Percentiles rank a stretch among this genome's conserved stretches.
These are phyloP conservation scores for Linum trigynum DNA, from an alignment of 345 rosid species.

Conservation along the genomic window DNA sequence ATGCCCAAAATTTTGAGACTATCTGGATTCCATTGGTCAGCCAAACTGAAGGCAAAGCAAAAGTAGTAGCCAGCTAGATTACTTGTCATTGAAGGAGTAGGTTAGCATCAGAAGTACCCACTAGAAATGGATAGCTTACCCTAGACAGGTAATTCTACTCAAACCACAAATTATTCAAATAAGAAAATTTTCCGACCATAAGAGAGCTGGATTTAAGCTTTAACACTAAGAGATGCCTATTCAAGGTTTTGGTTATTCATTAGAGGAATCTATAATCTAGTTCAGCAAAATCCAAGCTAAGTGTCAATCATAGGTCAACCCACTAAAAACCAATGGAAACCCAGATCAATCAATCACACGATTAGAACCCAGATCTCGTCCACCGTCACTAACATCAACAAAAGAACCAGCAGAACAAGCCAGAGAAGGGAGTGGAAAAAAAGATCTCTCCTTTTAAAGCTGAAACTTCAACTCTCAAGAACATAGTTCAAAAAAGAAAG, in stretches of 20 bases:
- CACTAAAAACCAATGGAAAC: background rate
- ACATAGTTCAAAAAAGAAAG: constrained; percentile 1
- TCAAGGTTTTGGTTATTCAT: background rate
- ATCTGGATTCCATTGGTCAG: too few relatives aligned
- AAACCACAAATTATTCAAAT: too few relatives aligned
- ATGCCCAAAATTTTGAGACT: background rate
- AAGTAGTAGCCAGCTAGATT: too few relatives aligned
- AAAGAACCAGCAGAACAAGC: constrained; percentile 2
- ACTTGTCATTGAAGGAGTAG: too few relatives aligned
- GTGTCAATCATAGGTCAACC: background rate
- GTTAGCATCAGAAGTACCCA: too few relatives aligned
- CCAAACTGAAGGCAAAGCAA: too few relatives aligned
- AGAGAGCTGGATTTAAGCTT: background rate
- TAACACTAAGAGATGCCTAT: too few relatives aligned
- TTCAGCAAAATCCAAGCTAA: background rate
- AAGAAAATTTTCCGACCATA: too few relatives aligned
- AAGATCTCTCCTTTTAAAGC: background rate
- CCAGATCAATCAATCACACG: constrained; percentile 7
- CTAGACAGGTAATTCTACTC: too few relatives aligned
- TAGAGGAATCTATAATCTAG: background rate
- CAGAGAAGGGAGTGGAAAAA: constrained; percentile 3
- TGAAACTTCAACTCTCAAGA: background rate
- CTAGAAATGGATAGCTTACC: too few relatives aligned
- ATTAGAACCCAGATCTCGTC: constrained; percentile 17
- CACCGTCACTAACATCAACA: background rate